Evolutionary conservation across 163 green algal species (phyloP).

Genomic region (Smithsoniella earleae): DNA sequence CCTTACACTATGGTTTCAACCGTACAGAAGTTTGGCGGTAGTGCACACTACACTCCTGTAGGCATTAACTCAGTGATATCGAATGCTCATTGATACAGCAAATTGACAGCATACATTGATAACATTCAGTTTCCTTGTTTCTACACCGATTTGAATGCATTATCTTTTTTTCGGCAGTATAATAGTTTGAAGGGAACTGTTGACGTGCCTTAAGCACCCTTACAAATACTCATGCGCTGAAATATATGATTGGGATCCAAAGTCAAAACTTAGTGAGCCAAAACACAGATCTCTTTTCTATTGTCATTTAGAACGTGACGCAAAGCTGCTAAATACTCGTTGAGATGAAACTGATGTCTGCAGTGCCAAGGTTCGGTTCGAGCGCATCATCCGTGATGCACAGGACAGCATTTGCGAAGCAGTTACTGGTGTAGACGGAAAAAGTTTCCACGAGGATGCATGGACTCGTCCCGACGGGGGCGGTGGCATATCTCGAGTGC

Average conservation of each 20-base stretch:
- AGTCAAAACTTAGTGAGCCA: not conserved
- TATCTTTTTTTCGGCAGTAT: not conserved
- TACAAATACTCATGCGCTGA: too few relatives aligned
- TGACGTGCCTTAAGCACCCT: too few relatives aligned
- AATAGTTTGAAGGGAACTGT: not conserved
- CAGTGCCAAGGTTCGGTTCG: slow-evolving; percentile 79
- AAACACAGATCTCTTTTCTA: slow-evolving; percentile 16
- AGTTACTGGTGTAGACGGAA: slow-evolving; percentile 81
- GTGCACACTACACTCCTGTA: too few relatives aligned
- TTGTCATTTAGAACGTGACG: not conserved
- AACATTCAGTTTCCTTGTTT: not conserved
- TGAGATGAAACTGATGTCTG: not conserved
- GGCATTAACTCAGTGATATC: too few relatives aligned
- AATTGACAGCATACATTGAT: not conserved
- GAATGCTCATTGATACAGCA: not conserved
- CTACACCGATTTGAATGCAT: not conserved
- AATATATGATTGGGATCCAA: too few relatives aligned
- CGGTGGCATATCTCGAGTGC: slow-evolving; percentile 88
- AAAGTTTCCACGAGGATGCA: slow-evolving; percentile 83
- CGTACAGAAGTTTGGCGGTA: too few relatives aligned
- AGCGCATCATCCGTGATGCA: slow-evolving; percentile 78
- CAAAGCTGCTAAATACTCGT: not conserved
- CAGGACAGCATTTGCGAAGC: slow-evolving; percentile 86
- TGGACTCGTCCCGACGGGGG: slow-evolving; percentile 84
- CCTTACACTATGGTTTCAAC: too few relatives aligned